Percentiles rank a stretch among this genome's conserved stretches.
Conservation (phyloP, 176 grass and related monocot genomes). For the Phyllostachys edulis region DNA sequence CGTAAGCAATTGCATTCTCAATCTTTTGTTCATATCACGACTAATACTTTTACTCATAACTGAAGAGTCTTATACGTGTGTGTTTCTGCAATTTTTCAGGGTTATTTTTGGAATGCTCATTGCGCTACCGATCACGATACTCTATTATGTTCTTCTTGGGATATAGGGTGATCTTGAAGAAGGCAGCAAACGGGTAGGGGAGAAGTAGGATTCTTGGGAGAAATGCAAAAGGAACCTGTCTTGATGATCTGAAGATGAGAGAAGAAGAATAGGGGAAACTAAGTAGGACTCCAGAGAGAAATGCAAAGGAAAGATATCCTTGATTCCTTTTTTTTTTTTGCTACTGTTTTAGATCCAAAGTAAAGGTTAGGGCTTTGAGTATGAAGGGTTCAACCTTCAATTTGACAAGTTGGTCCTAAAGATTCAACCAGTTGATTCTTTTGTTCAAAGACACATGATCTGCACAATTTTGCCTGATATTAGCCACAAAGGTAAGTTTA, state of each 20-base stretch:
- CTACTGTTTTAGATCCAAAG: conserved; percentile 58
- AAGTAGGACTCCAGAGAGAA: conserved; percentile 49
- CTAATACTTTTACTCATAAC: background rate
- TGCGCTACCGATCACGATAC: conserved; percentile 86
- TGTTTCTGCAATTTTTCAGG: conserved; percentile 37
- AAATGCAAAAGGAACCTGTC: background rate
- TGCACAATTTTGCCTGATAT: conserved; percentile 32
- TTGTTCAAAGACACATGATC: conserved; percentile 30
- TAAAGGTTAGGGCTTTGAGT: conserved; percentile 51
- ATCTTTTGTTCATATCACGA: background rate
- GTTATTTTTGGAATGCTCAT: conserved; percentile 98
- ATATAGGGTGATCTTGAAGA: conserved; percentile 49
- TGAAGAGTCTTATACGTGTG: background rate
- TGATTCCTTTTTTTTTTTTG: conserved; percentile 34
- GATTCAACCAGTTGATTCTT: conserved; percentile 39
- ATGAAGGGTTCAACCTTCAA: conserved; percentile 28
- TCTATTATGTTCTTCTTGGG: conserved; percentile 92
- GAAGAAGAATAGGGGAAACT: conserved; percentile 29
- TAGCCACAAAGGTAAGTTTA: conserved; percentile 23
- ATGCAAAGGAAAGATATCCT: conserved; percentile 33
- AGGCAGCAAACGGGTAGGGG: conserved; percentile 8
- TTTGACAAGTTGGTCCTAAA: conserved; percentile 44
- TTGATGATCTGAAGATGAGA: conserved; percentile 40
- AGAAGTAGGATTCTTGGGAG: conserved; percentile 36
- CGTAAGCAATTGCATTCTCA: conserved; percentile 48